These are phyloP conservation scores for Penicillium sp. DNA, from an alignment of 2,329 filamentous ascomycete genomes.

Conservation along the genomic window DNA sequence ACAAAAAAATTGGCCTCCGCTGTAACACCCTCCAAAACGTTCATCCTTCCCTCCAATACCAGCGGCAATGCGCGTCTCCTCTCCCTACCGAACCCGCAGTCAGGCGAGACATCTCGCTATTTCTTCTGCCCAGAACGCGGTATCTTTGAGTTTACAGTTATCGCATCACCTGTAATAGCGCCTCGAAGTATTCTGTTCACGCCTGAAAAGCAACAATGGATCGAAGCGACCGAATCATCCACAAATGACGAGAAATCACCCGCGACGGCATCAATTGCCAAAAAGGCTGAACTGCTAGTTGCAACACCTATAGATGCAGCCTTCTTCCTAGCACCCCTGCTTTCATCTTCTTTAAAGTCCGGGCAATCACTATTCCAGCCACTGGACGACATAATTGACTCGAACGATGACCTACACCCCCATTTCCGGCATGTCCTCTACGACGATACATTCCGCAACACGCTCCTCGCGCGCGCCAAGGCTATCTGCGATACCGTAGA, in stretches of 20 bases:
- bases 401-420: constrained; percentile 42
- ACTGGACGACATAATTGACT: constrained; percentile 52
- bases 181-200: constrained; percentile 60
- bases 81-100: constrained; percentile 57
- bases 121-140: constrained; percentile 61
- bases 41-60: constrained; percentile 58
- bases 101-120: constrained; percentile 52
- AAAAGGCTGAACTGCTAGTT: constrained; percentile 73
- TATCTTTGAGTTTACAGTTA: constrained; percentile 62
- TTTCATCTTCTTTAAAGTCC: constrained; percentile 54
- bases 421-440: constrained; percentile 45
- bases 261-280: constrained; percentile 57
- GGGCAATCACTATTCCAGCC: constrained; percentile 49
- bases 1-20: constrained; percentile 24
- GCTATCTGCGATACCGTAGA: constrained; percentile 79
- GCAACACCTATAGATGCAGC: constrained; percentile 82
- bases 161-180: constrained; percentile 53
- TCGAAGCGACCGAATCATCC: constrained; percentile 1
- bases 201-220: constrained; percentile 20
- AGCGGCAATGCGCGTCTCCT: constrained; percentile 58
- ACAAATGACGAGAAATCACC: constrained; percentile 15
- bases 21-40: constrained; percentile 49
- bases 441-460: constrained; percentile 40
- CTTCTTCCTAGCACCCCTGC: constrained; percentile 76
- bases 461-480: constrained; percentile 67